Evolutionary conservation across 108 stramenopile genomes (phyloP), one percentile per base, ranked within the genome.

Genomic region (Aurantiochytrium sp.): DNA sequence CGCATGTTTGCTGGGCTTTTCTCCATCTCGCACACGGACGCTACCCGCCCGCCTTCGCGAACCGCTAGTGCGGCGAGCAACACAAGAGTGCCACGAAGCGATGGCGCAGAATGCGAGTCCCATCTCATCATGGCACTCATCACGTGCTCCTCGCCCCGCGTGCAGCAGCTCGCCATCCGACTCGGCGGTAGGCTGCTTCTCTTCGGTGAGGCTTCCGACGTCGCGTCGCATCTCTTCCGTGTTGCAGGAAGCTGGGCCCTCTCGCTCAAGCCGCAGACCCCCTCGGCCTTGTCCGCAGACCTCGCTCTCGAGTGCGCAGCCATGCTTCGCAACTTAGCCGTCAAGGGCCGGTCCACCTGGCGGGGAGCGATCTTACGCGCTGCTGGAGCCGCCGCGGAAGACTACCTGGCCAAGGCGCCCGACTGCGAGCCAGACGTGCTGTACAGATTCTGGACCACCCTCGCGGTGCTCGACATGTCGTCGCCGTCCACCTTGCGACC

Each of bases 401-500:
- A 81, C 12, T 81, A 81, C 45, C 39, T 81, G n/a, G 36, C 12
- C 45, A 48, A 37, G 36, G 73, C 73, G 6, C 73, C 73, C n/a
- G 73, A 81, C 45, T 48, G 42, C 42, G 6, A 6, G 24, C 73
- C 10, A 30, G 73, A 81, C 36, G 45, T 48, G 6, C 45, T 81
- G 1, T 81, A 27, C 30, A 12, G 19, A 24, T 81, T 81, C 24
- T 81, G 73, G 73, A 81, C 73, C 27, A 81, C 73, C 19, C 73
- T 81, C 8, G 39, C 73, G 12, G 73, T 81, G 3, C 45, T 81
- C 27, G 45, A 81, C 45, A 81, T 81, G 73, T 81, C 73, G n/a
- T 41, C 73, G 73, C 73, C 73, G 0, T 81, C 73, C 36, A 81
- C 73, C 6, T 24, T 81, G 12, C 73, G 73, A 6, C 73, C 73